Conservation (phyloP, 202 grass and related monocot species). For the Sporobolus alterniflorus region DNA sequence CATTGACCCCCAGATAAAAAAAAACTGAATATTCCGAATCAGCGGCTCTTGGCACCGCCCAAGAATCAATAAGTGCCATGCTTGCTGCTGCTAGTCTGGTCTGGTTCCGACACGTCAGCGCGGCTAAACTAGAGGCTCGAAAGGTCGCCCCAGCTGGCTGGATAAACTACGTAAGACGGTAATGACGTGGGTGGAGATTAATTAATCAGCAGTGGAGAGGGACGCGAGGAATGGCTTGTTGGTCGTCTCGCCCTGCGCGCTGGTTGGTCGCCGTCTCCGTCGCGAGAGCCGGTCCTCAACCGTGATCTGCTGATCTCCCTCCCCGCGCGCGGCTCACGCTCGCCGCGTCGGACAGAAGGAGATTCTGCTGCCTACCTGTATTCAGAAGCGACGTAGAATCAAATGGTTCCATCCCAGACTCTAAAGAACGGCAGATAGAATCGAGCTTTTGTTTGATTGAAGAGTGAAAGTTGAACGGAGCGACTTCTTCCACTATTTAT, state of each 20-base stretch:
- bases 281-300: neutral
- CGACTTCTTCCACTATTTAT: too few relatives aligned
- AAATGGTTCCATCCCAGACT: too few relatives aligned
- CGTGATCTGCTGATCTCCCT: neutral
- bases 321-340: neutral
- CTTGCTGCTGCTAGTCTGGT: too few relatives aligned
- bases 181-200: neutral
- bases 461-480: too few relatives aligned
- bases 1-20: too few relatives aligned
- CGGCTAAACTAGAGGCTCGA: neutral
- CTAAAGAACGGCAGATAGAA: too few relatives aligned
- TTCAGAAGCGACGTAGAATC: too few relatives aligned
- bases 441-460: too few relatives aligned
- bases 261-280: neutral
- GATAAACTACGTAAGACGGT: neutral
- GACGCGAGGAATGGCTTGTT: neutral
- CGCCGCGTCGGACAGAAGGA: conserved; percentile 8
- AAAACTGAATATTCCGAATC: too few relatives aligned
- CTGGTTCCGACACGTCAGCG: neutral
- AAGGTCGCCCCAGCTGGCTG: neutral
- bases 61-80: neutral
- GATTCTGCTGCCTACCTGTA: too few relatives aligned
- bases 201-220: neutral
- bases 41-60: conserved; percentile 25
- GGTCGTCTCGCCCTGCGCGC: neutral